Conservation (phyloP, 2,329 filamentous ascomycete genomes). For the Phoma sp. region DNA sequence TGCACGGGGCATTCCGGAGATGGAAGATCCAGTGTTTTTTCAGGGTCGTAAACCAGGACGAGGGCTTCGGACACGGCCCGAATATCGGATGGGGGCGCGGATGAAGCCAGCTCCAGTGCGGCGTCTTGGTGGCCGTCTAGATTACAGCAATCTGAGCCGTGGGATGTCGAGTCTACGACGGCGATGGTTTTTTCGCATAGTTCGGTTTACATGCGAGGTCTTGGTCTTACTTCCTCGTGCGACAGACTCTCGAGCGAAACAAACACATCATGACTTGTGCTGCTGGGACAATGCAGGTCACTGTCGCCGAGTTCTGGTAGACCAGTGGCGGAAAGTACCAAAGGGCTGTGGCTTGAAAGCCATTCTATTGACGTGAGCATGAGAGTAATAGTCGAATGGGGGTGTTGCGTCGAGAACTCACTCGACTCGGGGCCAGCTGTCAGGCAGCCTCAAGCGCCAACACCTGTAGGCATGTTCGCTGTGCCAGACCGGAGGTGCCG, state of each 20-base stretch:
- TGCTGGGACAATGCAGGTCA: neutral
- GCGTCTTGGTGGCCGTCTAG: conserved; percentile 2
- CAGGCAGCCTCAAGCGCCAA: neutral
- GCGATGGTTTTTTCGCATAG: neutral
- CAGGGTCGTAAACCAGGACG: conserved; percentile 21
- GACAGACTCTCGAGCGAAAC: neutral
- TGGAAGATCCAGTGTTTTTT: conserved; percentile 20
- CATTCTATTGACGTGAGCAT: neutral
- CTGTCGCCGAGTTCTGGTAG: neutral
- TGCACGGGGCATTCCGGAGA: conserved; percentile 16
- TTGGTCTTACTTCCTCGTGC: neutral
- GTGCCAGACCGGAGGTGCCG: neutral
- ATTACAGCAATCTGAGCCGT: neutral
- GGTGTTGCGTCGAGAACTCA: conserved; percentile 4
- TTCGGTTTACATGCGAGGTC: neutral
- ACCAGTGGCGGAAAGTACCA: neutral
- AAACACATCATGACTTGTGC: neutral
- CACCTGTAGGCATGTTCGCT: neutral
- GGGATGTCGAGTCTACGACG: neutral
- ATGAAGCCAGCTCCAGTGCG: conserved; percentile 22
- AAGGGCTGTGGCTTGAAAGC: neutral
- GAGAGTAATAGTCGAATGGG: neutral
- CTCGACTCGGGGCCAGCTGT: conserved; percentile 1
- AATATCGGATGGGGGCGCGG: conserved; percentile 21
- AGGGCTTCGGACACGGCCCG: conserved; percentile 30